A percentile compares a stretch with the other conserved stretches of the same genome.
phyloP scores from a whole-genome alignment of 345 rosid species.

The Eucalyptus paniculata region DNA sequence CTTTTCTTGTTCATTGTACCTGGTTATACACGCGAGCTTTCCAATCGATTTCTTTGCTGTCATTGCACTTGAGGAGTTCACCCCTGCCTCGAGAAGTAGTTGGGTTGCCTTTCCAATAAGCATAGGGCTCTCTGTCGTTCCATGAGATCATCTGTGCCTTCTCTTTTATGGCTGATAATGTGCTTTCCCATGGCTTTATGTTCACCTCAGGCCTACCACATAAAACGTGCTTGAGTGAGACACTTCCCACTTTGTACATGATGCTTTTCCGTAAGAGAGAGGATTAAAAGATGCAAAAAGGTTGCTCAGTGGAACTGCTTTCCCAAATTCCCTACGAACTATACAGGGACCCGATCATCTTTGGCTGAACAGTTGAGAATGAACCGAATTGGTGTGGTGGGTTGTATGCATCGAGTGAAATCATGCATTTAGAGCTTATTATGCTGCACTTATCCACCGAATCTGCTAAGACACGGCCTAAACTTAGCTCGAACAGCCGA shows the following conservation, averaged over 20 bases:
- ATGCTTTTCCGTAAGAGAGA: not conserved
- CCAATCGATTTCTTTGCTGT: slow-evolving; percentile 15
- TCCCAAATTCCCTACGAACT: not conserved
- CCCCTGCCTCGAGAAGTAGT: slow-evolving; percentile 7
- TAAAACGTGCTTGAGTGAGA: not conserved
- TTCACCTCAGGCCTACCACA: slow-evolving; percentile 44
- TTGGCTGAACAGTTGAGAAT: not conserved
- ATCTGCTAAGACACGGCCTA: not conserved
- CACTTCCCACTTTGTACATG: not conserved
- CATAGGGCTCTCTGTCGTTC: slow-evolving; percentile 50
- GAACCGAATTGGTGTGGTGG: not conserved
- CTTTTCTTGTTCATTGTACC: not conserved
- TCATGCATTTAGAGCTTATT: not conserved
- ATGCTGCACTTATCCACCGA: not conserved
- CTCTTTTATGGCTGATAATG: slow-evolving; percentile 18
- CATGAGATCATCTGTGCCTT: slow-evolving; percentile 28
- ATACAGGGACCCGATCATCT: not conserved
- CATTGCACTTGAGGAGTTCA: slow-evolving; percentile 38
- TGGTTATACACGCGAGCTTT: slow-evolving; percentile 19
- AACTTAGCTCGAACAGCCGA: not conserved
- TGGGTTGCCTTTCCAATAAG: slow-evolving; percentile 60
- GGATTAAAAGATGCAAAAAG: not conserved
- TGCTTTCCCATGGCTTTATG: slow-evolving; percentile 43
- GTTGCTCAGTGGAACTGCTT: not conserved
- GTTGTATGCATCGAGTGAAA: not conserved